phyloP scores from a whole-genome alignment of 345 rosid genomes.

The Lepidium sativum region DNA sequence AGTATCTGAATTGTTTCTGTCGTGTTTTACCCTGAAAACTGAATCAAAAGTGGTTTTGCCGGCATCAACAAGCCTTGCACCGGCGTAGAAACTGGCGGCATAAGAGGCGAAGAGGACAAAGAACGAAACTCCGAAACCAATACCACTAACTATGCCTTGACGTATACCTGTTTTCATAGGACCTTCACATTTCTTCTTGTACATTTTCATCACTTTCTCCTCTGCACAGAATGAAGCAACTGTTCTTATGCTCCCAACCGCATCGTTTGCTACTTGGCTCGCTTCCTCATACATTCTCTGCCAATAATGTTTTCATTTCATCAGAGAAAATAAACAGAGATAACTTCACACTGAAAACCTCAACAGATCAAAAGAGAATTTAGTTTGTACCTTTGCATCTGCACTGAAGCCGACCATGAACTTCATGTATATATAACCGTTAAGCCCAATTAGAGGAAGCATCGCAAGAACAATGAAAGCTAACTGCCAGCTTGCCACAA shows the following conservation, averaged over 20 bases:
- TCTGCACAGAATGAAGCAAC: conserved; percentile 88
- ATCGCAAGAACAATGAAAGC: conserved; percentile 50
- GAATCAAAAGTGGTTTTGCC: conserved; percentile 50
- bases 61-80: conserved; percentile 51
- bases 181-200: conserved; percentile 67
- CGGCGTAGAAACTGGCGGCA: conserved; percentile 65
- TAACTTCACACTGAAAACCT: not conserved
- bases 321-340: not conserved
- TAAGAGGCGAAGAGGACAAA: conserved; percentile 48
- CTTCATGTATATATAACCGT: conserved; percentile 49
- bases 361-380: not conserved
- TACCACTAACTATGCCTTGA: conserved; percentile 62
- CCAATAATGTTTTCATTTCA: not conserved
- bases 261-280: conserved; percentile 87
- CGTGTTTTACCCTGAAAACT: conserved; percentile 43
- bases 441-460: conserved; percentile 58
- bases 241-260: conserved; percentile 85
- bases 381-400: conserved; percentile 58
- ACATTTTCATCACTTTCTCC: conserved; percentile 72
- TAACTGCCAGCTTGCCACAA: conserved; percentile 59
- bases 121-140: conserved; percentile 61
- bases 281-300: conserved; percentile 89
- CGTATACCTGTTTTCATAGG: conserved; percentile 63
- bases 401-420: conserved; percentile 77
- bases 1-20: not conserved